phyloP scores from a whole-genome alignment of 2,329 filamentous ascomycete genomes.

The Alternaria alternata region DNA sequence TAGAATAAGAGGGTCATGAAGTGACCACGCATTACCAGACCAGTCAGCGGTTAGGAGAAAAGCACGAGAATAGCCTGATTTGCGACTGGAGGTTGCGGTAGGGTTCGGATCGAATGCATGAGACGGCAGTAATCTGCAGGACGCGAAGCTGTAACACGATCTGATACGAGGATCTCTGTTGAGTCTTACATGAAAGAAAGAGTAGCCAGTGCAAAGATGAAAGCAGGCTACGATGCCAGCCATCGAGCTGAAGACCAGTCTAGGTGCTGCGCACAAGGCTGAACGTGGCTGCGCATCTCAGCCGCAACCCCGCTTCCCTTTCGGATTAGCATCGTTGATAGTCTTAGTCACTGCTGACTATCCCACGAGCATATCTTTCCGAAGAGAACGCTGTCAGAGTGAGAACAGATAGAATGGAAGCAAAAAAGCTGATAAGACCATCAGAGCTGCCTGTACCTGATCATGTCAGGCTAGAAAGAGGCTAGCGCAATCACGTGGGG shows the following conservation, averaged over 20 bases:
- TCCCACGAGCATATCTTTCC: neutral
- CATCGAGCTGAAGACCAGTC: too few relatives aligned
- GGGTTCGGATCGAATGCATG: too few relatives aligned
- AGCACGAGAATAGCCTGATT: too few relatives aligned
- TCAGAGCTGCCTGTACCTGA: neutral
- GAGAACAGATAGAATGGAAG: rapidly evolving
- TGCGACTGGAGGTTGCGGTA: too few relatives aligned
- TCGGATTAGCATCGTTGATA: neutral
- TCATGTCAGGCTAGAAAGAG: neutral
- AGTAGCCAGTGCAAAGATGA: neutral
- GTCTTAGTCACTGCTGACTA: rapidly evolving
- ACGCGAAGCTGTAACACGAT: too few relatives aligned
- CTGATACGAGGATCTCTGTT: too few relatives aligned
- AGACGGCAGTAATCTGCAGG: too few relatives aligned
- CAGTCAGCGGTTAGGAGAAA: too few relatives aligned
- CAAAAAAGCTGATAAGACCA: neutral
- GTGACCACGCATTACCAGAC: too few relatives aligned
- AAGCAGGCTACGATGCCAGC: neutral
- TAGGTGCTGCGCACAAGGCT: slow-evolving; percentile 6
- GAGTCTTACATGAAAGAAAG: too few relatives aligned
- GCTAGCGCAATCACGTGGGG: neutral
- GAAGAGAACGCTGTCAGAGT: too few relatives aligned
- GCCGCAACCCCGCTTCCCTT: slow-evolving; percentile 3
- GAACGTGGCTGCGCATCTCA: slow-evolving; percentile 18
- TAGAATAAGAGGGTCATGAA: too few relatives aligned